Evolutionary conservation across 2,329 filamentous ascomycete genomes (phyloP), one percentile per base, ranked within the genome.

Genomic region (Fusarium sp.): DNA sequence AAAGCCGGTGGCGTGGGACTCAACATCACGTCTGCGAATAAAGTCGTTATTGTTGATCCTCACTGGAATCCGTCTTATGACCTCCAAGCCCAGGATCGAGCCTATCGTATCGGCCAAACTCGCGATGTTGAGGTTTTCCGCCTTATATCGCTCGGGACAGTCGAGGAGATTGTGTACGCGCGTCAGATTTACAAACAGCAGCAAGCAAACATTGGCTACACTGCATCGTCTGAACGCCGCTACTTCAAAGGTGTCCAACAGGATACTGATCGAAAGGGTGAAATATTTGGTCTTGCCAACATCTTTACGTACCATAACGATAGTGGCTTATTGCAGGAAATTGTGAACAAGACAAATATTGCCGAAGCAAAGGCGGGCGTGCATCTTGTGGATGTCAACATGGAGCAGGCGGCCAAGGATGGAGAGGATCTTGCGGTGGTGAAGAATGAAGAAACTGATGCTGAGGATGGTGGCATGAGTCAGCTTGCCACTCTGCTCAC

Each of bases 171-270:
- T 61, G 94, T 98, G 13, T 99, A 99, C 78, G 96, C 96, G 0
- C 89, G 96, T 12, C 96, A 99, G 78, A 96, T 99, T 44, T 99
- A 99, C 87, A 99, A 99, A 82, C 96, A 99, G 80, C 96, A 99
- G 79, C 96, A 98, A 83, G 96, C 96, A 32, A 98, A 98, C 78
- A 98, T 99, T 66, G 96, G 94, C 2, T 98, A 99, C 82, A 97
- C 92, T 39, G 96, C 96, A 1, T 97, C 94, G 0, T 93, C 92
- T 10, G 96, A 99, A 82, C 91, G 96, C 8, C 91, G 96, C 4
- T 99, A 99, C 82, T 99, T 99, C 85, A 95, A 93, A 75, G 96
- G 96, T 45, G 94, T 98, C 0, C 96, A 98, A 82, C 92, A 97
- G 70, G 90, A 94, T 74, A 90, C 90, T 30, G 89, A 90, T 34